Evolutionary conservation across 2,329 filamentous ascomycete species (phyloP).

Genomic region (Magnaporthiopsis incrustans): DNA sequence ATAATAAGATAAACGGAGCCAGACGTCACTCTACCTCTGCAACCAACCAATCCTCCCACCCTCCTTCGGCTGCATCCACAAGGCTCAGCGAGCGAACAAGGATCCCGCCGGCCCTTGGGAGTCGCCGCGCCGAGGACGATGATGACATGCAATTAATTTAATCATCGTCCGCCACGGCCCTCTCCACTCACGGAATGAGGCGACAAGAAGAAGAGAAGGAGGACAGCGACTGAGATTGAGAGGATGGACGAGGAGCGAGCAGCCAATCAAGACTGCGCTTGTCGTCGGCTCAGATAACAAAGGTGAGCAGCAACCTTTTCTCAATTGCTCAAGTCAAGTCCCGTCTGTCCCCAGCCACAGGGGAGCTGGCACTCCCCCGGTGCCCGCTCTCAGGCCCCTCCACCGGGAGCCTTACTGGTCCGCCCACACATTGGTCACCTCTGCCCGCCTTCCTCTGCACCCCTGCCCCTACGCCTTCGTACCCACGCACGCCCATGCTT

Average conservation of each 20-base stretch:
- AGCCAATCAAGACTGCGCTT: not conserved
- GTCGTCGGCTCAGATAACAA: not conserved
- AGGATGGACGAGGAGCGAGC: not conserved
- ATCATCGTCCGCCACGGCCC: not conserved
- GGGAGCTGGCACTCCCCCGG: not conserved
- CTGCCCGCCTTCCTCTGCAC: not conserved
- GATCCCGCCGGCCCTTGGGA: not conserved
- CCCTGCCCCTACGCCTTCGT: not conserved
- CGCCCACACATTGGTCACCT: not conserved
- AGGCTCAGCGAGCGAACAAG: not conserved
- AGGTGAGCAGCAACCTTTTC: not conserved
- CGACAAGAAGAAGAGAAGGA: not conserved
- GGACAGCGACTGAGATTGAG: no score
- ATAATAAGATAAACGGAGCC: not conserved
- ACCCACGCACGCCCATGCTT: not conserved
- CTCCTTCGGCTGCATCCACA: no score
- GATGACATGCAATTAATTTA: constrained; percentile 1
- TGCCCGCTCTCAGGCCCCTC: not conserved
- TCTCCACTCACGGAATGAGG: not conserved
- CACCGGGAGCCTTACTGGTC: not conserved
- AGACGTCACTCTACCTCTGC: not conserved
- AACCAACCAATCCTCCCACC: no score
- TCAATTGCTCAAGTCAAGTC: not conserved
- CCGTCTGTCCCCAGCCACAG: not conserved
- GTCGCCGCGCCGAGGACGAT: not conserved